Base-by-base conservation (phyloP, 305 asterid genomes). In the Rubia balearica region DNA sequence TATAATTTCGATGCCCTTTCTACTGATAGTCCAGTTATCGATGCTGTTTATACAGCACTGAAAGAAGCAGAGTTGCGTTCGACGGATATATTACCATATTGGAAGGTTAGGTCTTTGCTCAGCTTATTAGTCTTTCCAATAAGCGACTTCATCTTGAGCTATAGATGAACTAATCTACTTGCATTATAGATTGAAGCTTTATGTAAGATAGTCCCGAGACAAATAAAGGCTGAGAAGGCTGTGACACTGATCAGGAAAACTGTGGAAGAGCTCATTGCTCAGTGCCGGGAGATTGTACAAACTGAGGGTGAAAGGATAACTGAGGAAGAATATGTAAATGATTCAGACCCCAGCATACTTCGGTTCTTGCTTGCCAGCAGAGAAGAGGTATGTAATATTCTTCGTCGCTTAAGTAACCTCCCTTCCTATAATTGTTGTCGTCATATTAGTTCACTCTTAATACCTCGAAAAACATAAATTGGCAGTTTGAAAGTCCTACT, bases 341-440 rank as follows among this genome's bases (percentile, higher is more conserved):
- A 86, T 66, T 17, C 86, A 19, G 98, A 90, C 74, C 97, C 98
- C 7, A 90, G 96, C 83, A 88, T 93, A 73, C 98, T 93, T 64
- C 86, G 97, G 12, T 90, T 93, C 84, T 85, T 93, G 84, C 96
- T 93, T 79, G 96, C 98, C 79, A 93, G 98, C 85, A 78, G 96
- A 75, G 98, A 93, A 80, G 96, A 93, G 95, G 98, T 90, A 79
- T 48, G 80, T 38, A 30, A 12, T 51, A 24, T 3, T 13, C n/a
- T 46, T 63, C 11, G 22, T 11, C 63, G 16, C 56, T 49, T 56
- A 8, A 22, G 33, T 59, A 41, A 33, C 65, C 66, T 27, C 7
- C 48, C 13, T 62, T 38, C 67, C 41, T 13, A 62, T 61, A 0
- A 30, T 61, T 3, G n/a, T n/a, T n/a, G n/a, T n/a, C n/a, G n/a